A percentile compares a stretch with the other conserved stretches of the same genome.
Conservation (phyloP, 768 basidiomycete genomes). For the Symmetrospora coprosmae region DNA sequence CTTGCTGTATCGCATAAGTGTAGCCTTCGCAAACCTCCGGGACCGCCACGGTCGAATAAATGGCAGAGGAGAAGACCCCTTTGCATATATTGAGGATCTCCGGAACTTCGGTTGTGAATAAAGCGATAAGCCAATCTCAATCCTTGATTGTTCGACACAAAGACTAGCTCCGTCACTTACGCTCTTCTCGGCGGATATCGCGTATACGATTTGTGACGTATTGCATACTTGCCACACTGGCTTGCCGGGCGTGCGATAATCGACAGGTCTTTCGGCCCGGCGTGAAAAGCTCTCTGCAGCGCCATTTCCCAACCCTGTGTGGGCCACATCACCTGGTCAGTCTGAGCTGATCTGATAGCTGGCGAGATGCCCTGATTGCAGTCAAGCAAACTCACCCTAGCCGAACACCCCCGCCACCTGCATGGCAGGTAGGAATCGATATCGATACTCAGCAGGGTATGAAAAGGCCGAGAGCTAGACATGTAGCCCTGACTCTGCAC, state of each 20-base stretch:
- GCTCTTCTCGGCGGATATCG: not conserved
- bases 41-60: not conserved
- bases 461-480: not conserved
- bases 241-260: conserved; percentile 26
- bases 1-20: too few relatives aligned
- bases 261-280: conserved; percentile 28
- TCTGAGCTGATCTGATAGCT: too few relatives aligned
- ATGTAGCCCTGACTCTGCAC: too few relatives aligned
- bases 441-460: not conserved
- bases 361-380: not conserved
- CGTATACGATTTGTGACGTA: not conserved
- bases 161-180: not conserved
- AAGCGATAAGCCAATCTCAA: too few relatives aligned
- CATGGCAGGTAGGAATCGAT: not conserved
- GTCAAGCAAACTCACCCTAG: conserved; percentile 23
- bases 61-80: not conserved
- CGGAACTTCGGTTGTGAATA: not conserved
- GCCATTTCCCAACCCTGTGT: conserved; percentile 30
- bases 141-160: too few relatives aligned
- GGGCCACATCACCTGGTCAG: not conserved
- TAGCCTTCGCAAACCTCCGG: too few relatives aligned
- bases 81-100: not conserved
- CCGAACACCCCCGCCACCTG: conserved; percentile 29
- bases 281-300: conserved; percentile 31
- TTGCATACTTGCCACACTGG: conserved; percentile 4